Base-by-base conservation (phyloP, 2,329 filamentous ascomycete genomes). In the Stemphylium beticola region DNA sequence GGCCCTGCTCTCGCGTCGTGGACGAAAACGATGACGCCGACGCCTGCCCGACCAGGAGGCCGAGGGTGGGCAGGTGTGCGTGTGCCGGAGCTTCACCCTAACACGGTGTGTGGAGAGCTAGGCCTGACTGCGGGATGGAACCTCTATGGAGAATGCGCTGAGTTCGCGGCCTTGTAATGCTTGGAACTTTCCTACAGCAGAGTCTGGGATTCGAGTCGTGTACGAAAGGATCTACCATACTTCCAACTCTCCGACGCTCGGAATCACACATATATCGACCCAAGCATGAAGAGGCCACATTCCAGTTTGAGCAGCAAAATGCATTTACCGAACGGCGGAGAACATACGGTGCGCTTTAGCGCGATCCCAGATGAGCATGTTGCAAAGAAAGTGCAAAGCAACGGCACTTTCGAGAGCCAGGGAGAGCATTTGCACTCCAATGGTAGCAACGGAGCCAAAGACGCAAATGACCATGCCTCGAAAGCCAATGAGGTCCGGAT, bases 151-250 rank as follows among this genome's bases (percentile, higher is more conserved):
- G 55, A 54, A 32, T 39, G 54, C 43, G 34, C 42, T 57, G 54
- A 50, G 33, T 39, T 54, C 42, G 52, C 39, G 54, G 40, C 29
- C 48, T 51, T 49, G 34, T 43, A 22, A 57, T 66, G 61, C 64
- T 69, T 58, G 65, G 61, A 50, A 45, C 57, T n/a, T 57, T 57
- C 63, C 46, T 65, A 66, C 52, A 55, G 57, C 55, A 64, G 61
- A 36, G 54, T 52, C 43, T 60, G 58, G 53, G 57, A 55, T 36
- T 55, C 56, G 34, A 53, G 33, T 49, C 55, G 52, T 33, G 36
- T 39, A 18, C 36, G 49, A 36, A 53, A 55, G 50, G 37, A 50
- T 46, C 43, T 29, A 26, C 52, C 17, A 55, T 36, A 54, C 45
- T 39, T 57, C 34, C 43, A 38, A 41, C 29, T 31, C 45, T 37